Evolutionary conservation across 2,329 filamentous ascomycete genomes (phyloP).

Genomic region (Cytospora chrysosperma): DNA sequence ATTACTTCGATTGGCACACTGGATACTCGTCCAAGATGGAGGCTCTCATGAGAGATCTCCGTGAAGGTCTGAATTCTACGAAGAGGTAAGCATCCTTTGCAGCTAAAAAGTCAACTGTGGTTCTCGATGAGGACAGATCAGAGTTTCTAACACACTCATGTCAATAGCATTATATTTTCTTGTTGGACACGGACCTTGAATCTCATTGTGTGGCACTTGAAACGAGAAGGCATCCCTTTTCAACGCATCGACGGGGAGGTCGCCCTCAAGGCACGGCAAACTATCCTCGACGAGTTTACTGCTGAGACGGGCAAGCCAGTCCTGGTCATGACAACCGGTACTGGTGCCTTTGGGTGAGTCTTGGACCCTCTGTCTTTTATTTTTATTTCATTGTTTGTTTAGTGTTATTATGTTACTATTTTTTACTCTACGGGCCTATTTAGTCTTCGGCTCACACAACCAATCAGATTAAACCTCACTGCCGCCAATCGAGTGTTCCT

Average conservation of each 20-base stretch:
- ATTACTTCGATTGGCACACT: slow-evolving; percentile 30
- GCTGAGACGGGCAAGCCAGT: slow-evolving; percentile 32
- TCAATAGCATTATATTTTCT: slow-evolving; percentile 44
- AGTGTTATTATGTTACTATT: too few species aligned
- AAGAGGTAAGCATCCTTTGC: not conserved
- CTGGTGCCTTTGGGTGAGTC: slow-evolving; percentile 48
- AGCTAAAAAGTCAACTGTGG: not conserved
- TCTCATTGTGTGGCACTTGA: slow-evolving; percentile 36
- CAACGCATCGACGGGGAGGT: slow-evolving; percentile 46
- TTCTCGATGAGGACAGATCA: not conserved
- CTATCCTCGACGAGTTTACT: slow-evolving; percentile 40
- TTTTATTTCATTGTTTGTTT: too few species aligned
- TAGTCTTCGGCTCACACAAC: not conserved
- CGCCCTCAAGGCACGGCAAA: slow-evolving; percentile 37
- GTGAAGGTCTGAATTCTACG: slow-evolving; percentile 8
- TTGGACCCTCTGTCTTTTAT: too few species aligned
- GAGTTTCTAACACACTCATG: slow-evolving; percentile 11
- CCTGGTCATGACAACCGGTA: slow-evolving; percentile 53
- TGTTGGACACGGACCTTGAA: slow-evolving; percentile 45
- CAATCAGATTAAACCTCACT: slow-evolving; percentile 47
- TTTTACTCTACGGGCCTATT: not conserved
- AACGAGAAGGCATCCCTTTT: slow-evolving; percentile 30
- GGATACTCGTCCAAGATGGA: slow-evolving; percentile 38
- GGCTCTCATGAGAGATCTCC: slow-evolving; percentile 34
- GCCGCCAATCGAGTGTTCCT: slow-evolving; percentile 49